Percentiles rank a stretch among this genome's conserved stretches.
Conservation (phyloP, 306 rosid species). For the Gastrolobium villosum region DNA sequence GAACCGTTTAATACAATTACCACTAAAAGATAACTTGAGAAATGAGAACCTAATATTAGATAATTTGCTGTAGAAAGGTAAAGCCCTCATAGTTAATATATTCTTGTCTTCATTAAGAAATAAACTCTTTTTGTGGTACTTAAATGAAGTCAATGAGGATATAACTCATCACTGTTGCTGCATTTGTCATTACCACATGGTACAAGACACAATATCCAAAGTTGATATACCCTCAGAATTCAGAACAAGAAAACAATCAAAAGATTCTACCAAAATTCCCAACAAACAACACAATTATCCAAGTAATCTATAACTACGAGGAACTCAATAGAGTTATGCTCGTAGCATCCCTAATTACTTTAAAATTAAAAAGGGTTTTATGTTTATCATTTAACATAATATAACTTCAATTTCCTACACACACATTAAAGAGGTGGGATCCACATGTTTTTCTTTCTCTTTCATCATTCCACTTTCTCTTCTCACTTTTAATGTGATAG, state of each 20-base stretch:
- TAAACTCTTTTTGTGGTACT: neutral
- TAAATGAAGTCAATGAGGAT: neutral
- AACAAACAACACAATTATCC: neutral
- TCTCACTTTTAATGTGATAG: no score
- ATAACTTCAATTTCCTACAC: no score
- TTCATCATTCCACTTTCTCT: no score
- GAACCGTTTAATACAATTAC: neutral
- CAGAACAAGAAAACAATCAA: neutral
- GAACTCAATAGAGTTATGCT: neutral
- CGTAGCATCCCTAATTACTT: neutral
- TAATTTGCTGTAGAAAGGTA: neutral
- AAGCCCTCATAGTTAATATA: neutral
- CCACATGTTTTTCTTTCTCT: no score
- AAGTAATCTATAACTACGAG: neutral
- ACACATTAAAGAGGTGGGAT: no score
- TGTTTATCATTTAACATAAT: no score
- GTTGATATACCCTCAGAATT: neutral
- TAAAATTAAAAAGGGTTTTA: neutral
- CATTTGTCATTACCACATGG: neutral
- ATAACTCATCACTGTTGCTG: neutral
- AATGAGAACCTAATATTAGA: neutral
- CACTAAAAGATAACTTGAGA: neutral
- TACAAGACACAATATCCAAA: constrained; percentile 11
- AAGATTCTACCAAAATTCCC: neutral
- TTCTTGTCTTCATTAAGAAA: neutral